phyloP scores from a whole-genome alignment of 768 basidiomycete genomes.

The Panaeolus cyanescens region DNA sequence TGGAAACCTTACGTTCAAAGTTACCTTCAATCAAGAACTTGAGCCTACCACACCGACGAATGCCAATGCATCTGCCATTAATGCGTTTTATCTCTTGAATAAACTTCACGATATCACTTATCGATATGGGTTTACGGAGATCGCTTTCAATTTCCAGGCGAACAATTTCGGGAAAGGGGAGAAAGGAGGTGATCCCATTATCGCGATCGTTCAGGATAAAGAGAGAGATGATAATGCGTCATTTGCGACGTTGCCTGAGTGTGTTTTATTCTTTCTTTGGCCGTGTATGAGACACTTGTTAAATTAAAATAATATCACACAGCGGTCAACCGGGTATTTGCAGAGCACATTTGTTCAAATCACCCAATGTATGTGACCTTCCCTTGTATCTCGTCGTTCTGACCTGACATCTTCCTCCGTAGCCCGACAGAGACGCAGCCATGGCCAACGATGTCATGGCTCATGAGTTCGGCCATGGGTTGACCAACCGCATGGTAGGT shows the following conservation, averaged over 20 bases:
- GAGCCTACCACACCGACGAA: conserved; percentile 27
- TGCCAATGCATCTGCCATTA: conserved; percentile 54
- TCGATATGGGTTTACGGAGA: conserved; percentile 54
- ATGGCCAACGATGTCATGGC: conserved; percentile 60
- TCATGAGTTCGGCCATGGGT: conserved; percentile 55
- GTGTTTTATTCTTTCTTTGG: neutral
- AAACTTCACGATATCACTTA: conserved; percentile 51
- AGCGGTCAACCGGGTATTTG: conserved; percentile 6
- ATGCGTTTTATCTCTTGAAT: conserved; percentile 64
- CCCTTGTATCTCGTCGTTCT: neutral
- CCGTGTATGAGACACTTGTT: conserved; percentile 39
- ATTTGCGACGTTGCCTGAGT: conserved; percentile 28
- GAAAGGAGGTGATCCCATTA: conserved; percentile 52
- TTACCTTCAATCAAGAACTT: neutral
- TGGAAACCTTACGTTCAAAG: neutral
- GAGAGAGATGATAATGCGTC: conserved; percentile 37
- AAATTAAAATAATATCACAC: neutral
- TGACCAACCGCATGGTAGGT: conserved; percentile 55
- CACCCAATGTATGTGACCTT: conserved; percentile 15
- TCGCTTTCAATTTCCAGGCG: conserved; percentile 48
- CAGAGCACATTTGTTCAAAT: neutral
- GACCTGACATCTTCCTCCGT: neutral
- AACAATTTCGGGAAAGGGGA: conserved; percentile 57
- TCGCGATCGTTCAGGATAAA: conserved; percentile 19
- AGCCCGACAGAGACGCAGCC: conserved; percentile 63